Base-by-base conservation (phyloP, 495 filamentous ascomycete species). In the Aspergillus biplanus region DNA sequence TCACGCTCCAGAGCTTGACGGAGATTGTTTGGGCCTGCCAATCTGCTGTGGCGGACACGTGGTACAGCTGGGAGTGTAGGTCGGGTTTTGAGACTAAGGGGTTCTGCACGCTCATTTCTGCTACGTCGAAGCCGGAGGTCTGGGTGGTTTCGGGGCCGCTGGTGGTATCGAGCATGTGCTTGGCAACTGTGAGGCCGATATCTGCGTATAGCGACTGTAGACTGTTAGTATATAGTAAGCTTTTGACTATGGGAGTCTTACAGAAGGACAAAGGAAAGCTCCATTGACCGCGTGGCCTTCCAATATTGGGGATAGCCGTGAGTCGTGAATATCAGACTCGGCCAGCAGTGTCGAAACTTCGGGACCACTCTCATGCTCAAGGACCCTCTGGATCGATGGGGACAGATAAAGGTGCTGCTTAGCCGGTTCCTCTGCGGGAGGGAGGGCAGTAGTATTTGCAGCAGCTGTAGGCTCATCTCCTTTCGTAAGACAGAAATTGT, bases 31-130 rank as follows among this genome's bases (percentile, higher is more conserved):
- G 76, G 8, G 64, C 53, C 16, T 69, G 62, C 54, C 76, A 74
- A 54, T 83, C 85, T 84, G 91, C 67, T 8, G 62, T 61, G 3
- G 66, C 63, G 54, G 65, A 58, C 1, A 65, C 56, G 16, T 64
- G 61, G 34, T 69, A 67, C 16, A 79, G 64, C 52, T 81, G 74
- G 33, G 76, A 69, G 55, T 11, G 4, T 13, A 73, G 75, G 70
- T 87, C 76, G 42, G 49, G 63, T 50, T 79, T 76, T 42, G 85
- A 82, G 33, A 91, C 82, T 46, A 89, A 76, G 2, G 85, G 79
- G 72, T 88, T 88, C 18, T 81, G 79, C 1, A 89, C 85, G 60
- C 83, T 76, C 84, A 90, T 85, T n/a, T 86, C 68, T 13, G 78
- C 77, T 47, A 87, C 80, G 62, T 88, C 82, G 65, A 86, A 75